These are phyloP conservation scores for Aspergillus aculeatus DNA, from an alignment of 2,329 filamentous ascomycete genomes.

Conservation along the genomic window DNA sequence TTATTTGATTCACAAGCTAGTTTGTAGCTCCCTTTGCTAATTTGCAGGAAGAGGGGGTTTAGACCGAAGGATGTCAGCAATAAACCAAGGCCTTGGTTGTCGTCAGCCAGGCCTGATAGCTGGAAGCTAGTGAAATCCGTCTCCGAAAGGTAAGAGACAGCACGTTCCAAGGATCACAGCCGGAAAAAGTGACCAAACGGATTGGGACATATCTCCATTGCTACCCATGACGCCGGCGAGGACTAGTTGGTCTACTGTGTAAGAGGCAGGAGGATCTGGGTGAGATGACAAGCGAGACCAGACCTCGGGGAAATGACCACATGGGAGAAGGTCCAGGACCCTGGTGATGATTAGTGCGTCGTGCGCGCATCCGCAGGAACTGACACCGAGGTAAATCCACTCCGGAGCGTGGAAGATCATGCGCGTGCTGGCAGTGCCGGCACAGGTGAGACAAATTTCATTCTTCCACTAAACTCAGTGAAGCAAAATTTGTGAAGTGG, in stretches of 20 bases:
- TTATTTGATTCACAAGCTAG: neutral
- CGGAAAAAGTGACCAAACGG: neutral
- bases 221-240: too few relatives aligned
- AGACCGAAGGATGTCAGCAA: neutral
- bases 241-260: neutral
- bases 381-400: neutral
- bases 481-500: neutral
- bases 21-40: neutral
- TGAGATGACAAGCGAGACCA: neutral
- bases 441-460: neutral
- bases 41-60: neutral
- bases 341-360: neutral
- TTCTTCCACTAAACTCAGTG: neutral
- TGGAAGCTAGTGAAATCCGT: neutral
- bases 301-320: neutral
- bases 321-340: neutral
- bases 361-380: neutral
- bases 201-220: neutral
- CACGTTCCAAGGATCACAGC: neutral
- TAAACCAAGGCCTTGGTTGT: neutral
- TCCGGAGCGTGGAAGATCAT: neutral
- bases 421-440: neutral
- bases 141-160: neutral
- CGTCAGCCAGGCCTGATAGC: neutral
- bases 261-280: neutral